Evolutionary conservation across 2,329 filamentous ascomycete genomes (phyloP).

Genomic region (Aspergillus candidus): DNA sequence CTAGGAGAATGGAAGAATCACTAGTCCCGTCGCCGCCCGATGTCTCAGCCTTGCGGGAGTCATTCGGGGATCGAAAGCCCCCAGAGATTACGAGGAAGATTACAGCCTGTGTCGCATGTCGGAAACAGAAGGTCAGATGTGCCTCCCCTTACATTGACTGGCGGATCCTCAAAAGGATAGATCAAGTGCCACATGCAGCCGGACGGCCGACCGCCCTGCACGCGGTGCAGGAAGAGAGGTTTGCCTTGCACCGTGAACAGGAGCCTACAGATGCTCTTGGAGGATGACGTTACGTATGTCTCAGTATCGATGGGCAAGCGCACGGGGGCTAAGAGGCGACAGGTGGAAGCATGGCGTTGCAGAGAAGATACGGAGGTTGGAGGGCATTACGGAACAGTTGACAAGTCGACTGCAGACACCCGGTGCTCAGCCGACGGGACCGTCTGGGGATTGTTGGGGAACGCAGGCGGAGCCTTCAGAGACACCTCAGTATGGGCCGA

Average conservation of each 20-base stretch:
- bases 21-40: too few relatives aligned
- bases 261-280: constrained; percentile 39
- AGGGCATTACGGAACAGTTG: constrained; percentile 29
- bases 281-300: constrained; percentile 32
- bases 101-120: constrained; percentile 26
- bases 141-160: too few relatives aligned
- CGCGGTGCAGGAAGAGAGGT: constrained; percentile 36
- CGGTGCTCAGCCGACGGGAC: too few relatives aligned
- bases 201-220: constrained; percentile 33
- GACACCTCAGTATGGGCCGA: too few relatives aligned
- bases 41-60: neutral
- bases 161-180: constrained; percentile 9
- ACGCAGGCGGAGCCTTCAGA: too few relatives aligned
- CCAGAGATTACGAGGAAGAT: constrained; percentile 32
- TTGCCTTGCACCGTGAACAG: constrained; percentile 38
- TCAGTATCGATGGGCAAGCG: neutral
- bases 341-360: constrained; percentile 39
- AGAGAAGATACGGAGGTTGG: constrained; percentile 31
- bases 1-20: too few relatives aligned
- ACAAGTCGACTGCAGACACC: constrained; percentile 3
- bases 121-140: constrained; percentile 21
- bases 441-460: too few relatives aligned
- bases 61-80: constrained; percentile 27
- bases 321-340: neutral
- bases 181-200: constrained; percentile 39